Evolutionary conservation across 306 rosid genomes (phyloP), one percentile per base, ranked within the genome.

Genomic region (Pyrus communis): DNA sequence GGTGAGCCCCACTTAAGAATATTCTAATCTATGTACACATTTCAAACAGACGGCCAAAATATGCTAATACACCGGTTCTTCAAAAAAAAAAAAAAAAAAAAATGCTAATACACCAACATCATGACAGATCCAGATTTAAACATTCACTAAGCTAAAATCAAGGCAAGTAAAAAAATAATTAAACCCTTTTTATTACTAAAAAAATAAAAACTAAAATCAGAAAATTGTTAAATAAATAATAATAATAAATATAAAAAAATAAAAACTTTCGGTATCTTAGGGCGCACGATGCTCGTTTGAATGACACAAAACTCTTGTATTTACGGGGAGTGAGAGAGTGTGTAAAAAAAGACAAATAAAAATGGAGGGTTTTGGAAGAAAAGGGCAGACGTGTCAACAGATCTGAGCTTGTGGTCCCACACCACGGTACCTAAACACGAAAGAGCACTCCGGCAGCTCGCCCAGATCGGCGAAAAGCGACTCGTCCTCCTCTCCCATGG

Each of bases 401-500:
- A 67, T 82, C 77, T 84, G 86, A 58, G 72, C 70, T 65, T 61
- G 84, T 79, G 91, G 93, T 85, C 90, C 93, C 86, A 79, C 88
- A 38, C 84, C 88, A 6, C 72, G 88, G 85, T 33, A 90, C 60
- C 81, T 87, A 82, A 93, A 91, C 42, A 93, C 97, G 1, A 85
- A 28, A 0, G 95, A 86, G 72, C 93, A 91, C 84, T 92, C 99
- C 68, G 99, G 99, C 75, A 95, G 69, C 86, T 95, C 99, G 1
- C 90, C 99, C 5, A 95, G 92, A 67, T 95, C 99, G 4, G 97
- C 99, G 42, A 86, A 95, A 1, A 95, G 86, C 18, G 86, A 86
- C 70, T 90, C 99, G 49, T 95, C 99, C 83, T 95, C 97, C 64
- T 88, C 97, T 40, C 88, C 68, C 99, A 95, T 89, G 1, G 97